These are phyloP conservation scores for Phytophthora meadii DNA, from an alignment of 352 stramenopile genomes.

Conservation along the genomic window DNA sequence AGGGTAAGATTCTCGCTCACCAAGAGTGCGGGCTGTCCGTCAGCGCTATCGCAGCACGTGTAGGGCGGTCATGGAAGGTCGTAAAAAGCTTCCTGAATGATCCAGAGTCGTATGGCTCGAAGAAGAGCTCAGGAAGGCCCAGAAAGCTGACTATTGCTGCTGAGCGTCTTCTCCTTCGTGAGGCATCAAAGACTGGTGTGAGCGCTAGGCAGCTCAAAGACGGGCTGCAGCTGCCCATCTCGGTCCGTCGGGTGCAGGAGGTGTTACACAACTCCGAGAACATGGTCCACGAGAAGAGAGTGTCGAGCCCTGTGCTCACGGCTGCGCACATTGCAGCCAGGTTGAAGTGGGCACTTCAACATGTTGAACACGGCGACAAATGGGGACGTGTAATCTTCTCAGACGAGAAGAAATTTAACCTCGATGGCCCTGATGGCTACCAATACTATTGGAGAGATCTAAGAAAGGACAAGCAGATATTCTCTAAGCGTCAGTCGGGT, in stretches of 20 bases:
- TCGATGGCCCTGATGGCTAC: too few relatives aligned
- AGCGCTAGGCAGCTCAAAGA: conserved; percentile 3
- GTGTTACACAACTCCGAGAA: too few relatives aligned
- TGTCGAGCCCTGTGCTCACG: too few relatives aligned
- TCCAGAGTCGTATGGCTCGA: background rate
- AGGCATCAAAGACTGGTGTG: conserved; percentile 4
- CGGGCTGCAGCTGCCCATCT: background rate
- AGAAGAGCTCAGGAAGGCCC: background rate
- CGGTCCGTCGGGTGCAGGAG: background rate
- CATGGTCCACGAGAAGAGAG: too few relatives aligned
- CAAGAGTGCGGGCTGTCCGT: background rate
- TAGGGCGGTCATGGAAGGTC: background rate
- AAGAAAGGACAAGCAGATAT: too few relatives aligned
- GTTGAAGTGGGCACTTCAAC: too few relatives aligned
- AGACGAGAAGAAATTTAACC: too few relatives aligned
- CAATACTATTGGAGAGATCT: too few relatives aligned
- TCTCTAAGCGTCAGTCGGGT: too few relatives aligned
- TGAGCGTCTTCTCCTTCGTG: background rate
- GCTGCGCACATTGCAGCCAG: too few relatives aligned
- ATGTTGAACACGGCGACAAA: too few relatives aligned
- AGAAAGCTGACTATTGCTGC: background rate
- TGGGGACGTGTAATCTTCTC: too few relatives aligned
- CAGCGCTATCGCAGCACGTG: background rate
- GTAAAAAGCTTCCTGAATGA: background rate
- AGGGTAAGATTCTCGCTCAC: background rate